A percentile compares a stretch with the other conserved stretches of the same genome.
phyloP scores from a whole-genome alignment of 129 eudicot species.

The Scalesia atractyloides region DNA sequence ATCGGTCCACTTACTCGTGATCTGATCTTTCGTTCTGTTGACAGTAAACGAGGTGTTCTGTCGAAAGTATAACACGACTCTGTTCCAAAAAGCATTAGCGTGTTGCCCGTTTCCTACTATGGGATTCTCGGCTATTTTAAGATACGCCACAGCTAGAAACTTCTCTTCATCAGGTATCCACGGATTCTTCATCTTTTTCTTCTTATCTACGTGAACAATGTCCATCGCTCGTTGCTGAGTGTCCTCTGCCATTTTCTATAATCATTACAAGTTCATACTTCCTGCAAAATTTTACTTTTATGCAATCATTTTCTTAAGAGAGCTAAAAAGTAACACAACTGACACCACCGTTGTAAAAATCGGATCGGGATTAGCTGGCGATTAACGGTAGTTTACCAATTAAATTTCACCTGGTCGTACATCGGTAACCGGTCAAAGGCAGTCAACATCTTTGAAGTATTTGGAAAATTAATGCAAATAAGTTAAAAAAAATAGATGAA shows the following conservation, averaged over 20 bases:
- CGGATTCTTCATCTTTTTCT: neutral
- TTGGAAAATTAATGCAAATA: neutral
- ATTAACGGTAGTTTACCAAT: no score
- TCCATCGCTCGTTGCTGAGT: neutral
- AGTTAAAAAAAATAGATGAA: no score
- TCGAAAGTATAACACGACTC: neutral
- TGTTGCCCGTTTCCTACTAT: neutral
- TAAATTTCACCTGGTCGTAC: no score
- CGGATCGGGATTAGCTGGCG: no score
- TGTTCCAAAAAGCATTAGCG: neutral
- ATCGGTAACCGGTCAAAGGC: no score
- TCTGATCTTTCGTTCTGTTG: neutral
- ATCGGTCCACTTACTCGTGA: neutral
- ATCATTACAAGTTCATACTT: no score
- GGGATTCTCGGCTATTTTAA: neutral
- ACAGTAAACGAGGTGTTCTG: neutral
- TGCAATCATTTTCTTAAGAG: no score
- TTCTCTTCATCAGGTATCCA: constrained; percentile 1
- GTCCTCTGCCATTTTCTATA: neutral
- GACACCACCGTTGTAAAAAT: no score
- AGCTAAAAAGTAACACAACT: no score
- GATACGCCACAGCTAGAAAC: neutral
- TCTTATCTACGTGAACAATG: neutral
- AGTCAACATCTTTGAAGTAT: no score
- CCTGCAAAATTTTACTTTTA: no score